These are phyloP conservation scores for Vickermania ingenoplastis DNA, from an alignment of 208 protist species.

Conservation along the genomic window DNA sequence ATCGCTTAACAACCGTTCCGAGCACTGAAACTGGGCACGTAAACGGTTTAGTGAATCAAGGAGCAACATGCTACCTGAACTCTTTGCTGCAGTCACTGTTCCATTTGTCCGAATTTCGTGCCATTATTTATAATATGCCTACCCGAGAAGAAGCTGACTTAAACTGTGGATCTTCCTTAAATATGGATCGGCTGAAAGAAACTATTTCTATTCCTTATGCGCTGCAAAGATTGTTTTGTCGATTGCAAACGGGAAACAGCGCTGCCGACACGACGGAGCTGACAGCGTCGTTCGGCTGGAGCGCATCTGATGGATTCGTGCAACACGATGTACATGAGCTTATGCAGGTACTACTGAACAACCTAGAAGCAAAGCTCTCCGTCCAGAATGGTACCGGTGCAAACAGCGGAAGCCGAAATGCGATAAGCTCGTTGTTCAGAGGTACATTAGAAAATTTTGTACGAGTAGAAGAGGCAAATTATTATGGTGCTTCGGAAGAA, in stretches of 20 bases:
- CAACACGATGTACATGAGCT: constrained; percentile 92
- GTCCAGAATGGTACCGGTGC: constrained; percentile 13
- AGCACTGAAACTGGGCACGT: constrained; percentile 18
- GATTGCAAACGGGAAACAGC: constrained; percentile 50
- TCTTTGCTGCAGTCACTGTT: constrained; percentile 87
- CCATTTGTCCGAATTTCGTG: constrained; percentile 79
- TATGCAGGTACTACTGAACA: constrained; percentile 76
- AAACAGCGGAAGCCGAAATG: constrained; percentile 30
- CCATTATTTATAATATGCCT: constrained; percentile 86
- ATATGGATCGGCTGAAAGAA: constrained; percentile 14
- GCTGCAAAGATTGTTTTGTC: constrained; percentile 83
- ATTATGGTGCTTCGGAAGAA: constrained; percentile 68
- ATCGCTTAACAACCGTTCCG: background rate
- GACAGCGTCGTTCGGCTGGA: constrained; percentile 90
- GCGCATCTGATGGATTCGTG: constrained; percentile 76
- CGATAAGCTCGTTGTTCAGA: constrained; percentile 64
- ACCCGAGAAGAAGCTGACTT: constrained; percentile 65
- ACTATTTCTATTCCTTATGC: constrained; percentile 82
- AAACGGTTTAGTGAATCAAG: constrained; percentile 87
- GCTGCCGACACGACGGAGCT: constrained; percentile 82
- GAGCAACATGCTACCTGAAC: constrained; percentile 90
- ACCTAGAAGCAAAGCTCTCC: constrained; percentile 70
- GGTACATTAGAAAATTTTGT: constrained; percentile 79
- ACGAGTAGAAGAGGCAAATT: constrained; percentile 74
- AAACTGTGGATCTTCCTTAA: constrained; percentile 7